Percentiles rank a stretch among this genome's conserved stretches.
These are phyloP conservation scores for Paracoccidioides lutzii DNA, from an alignment of 2,329 filamentous ascomycete species.

Conservation along the genomic window DNA sequence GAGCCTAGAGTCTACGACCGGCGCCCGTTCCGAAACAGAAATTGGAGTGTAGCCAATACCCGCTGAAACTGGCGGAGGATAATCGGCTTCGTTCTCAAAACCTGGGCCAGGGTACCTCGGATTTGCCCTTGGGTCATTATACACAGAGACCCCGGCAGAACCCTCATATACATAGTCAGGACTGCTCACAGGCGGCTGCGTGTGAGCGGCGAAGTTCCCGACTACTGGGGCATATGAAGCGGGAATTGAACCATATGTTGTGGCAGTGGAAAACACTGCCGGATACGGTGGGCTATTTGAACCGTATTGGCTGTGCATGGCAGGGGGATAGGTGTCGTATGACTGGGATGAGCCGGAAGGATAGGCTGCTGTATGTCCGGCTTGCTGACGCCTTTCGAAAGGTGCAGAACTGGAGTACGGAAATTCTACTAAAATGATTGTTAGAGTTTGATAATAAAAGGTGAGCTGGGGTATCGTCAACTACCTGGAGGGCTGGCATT, in stretches of 20 bases:
- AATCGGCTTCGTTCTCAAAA: constrained; percentile 31
- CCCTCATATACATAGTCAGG: constrained; percentile 25
- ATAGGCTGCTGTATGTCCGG: constrained; percentile 27
- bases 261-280: background rate
- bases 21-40: constrained; percentile 31
- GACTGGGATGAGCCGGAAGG: constrained; percentile 22
- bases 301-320: constrained; percentile 4
- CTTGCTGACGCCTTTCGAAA: constrained; percentile 27
- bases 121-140: constrained; percentile 23
- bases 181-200: constrained; percentile 26
- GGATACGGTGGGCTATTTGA: background rate
- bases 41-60: constrained; percentile 30
- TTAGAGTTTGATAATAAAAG: constrained; percentile 5
- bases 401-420: constrained; percentile 24
- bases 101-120: constrained; percentile 30
- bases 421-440: constrained; percentile 27
- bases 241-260: constrained; percentile 21
- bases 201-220: constrained; percentile 22
- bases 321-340: constrained; percentile 19
- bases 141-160: constrained; percentile 19
- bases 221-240: constrained; percentile 25
- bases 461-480: constrained; percentile 6
- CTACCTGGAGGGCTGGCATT: constrained; percentile 26
- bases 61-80: constrained; percentile 28
- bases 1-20: constrained; percentile 31